Base-by-base conservation (phyloP, 139 green algal species). In the Mychonastes homosphaera region DNA sequence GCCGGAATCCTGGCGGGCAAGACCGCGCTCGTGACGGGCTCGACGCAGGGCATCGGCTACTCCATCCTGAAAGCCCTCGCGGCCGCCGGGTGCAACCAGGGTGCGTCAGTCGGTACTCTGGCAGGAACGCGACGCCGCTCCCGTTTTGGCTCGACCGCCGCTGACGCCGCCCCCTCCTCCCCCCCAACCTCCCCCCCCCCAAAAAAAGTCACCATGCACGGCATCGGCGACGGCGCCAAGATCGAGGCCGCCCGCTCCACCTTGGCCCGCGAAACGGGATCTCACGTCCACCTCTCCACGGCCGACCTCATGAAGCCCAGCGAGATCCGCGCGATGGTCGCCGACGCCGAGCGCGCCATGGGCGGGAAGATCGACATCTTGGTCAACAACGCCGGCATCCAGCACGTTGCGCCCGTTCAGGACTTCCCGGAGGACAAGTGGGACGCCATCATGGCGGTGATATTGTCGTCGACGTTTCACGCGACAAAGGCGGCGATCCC, bases 391-490 rank as follows among this genome's bases (percentile, higher is more conserved):
- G 62, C 52, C 32, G 87, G 87, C 67, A 89, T 94, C 60, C 87
- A 95, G 69, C 77, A 81, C 56, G 87, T 95, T 15, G 57, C 69
- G 10, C 79, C 86, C 1, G 79, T 94, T 13, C 46, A 81, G 12
- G 79, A 87, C 4, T 88, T 90, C 24, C 84, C 84, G 12, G 85
- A 94, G 10, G 86, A 90, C 16, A 94, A 92, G 62, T 88, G 78
- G 78, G 74, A 83, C 35, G 75, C 75, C 56, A 88, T 93, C 58
- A 81, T 95, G 4, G 73, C 68, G 0, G 76, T 91, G 4, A 77
- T 67, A 67, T 66, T 95, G 6, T 75, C 65, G 38, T 74, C 81
- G 8, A 73, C 82, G 27, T 95, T 92, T 71, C 83, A 92, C 41
- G 56, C 79, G 21, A 87, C 78, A 19, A 94, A 94, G 69, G 81